Percentiles rank a stretch among this genome's conserved stretches.
phyloP scores from a whole-genome alignment of 495 filamentous ascomycete genomes.

The Articulospora tetracladia region DNA sequence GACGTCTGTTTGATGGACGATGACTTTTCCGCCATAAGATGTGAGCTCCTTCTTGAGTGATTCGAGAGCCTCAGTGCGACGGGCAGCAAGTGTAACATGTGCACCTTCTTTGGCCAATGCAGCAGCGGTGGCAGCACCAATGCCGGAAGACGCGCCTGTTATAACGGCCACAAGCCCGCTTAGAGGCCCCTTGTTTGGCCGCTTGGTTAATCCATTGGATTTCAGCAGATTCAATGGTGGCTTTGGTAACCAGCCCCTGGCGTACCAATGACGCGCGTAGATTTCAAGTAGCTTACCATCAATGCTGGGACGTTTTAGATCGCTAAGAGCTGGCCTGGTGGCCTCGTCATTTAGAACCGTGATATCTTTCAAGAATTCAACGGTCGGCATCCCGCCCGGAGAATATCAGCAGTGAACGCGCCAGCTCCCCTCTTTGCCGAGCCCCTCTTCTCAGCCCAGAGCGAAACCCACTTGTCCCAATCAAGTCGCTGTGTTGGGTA shows the following conservation, averaged over 20 bases:
- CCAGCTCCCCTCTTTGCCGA: slow-evolving; percentile 54
- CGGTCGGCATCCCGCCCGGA: slow-evolving; percentile 57
- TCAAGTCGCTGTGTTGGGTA: slow-evolving; percentile 53
- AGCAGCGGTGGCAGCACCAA: slow-evolving; percentile 46
- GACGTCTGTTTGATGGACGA: slow-evolving; percentile 58
- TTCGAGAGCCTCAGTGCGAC: slow-evolving; percentile 57
- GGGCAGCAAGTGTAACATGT: slow-evolving; percentile 58
- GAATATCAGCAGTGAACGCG: slow-evolving; percentile 42
- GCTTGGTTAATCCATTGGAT: slow-evolving; percentile 30
- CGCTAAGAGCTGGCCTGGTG: slow-evolving; percentile 51
- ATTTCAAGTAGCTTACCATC: slow-evolving; percentile 56
- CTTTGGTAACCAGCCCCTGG: slow-evolving; percentile 59
- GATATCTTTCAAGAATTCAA: slow-evolving; percentile 49
- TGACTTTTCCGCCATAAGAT: slow-evolving; percentile 48
- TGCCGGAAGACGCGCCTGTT: slow-evolving; percentile 52
- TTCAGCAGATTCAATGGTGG: slow-evolving; percentile 41
- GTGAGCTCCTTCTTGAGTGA: slow-evolving; percentile 47
- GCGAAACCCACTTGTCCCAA: slow-evolving; percentile 60
- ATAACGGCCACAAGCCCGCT: slow-evolving; percentile 51
- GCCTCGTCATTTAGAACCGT: slow-evolving; percentile 57
- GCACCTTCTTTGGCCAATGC: slow-evolving; percentile 48
- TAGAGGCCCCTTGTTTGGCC: slow-evolving; percentile 41
- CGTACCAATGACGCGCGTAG: slow-evolving; percentile 67
- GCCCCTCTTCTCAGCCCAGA: slow-evolving; percentile 59
- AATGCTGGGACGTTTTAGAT: slow-evolving; percentile 56